phyloP scores from a whole-genome alignment of 306 rosid genomes.

The Begonia peltatifolia region DNA sequence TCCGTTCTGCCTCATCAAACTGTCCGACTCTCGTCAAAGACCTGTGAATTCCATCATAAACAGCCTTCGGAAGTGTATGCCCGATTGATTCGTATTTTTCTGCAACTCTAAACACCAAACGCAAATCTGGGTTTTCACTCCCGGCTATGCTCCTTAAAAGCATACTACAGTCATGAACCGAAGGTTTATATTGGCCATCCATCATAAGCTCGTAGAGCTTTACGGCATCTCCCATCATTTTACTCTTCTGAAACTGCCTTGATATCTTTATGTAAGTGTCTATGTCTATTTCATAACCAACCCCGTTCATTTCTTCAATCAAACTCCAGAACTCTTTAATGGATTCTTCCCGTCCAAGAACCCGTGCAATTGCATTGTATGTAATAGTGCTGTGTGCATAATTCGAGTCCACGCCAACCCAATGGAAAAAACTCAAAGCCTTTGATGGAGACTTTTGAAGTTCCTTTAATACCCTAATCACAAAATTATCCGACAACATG shows the following conservation, averaged over 20 bases:
- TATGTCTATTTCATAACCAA: slow-evolving; percentile 48
- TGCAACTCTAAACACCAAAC: slow-evolving; percentile 46
- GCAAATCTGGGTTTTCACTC: slow-evolving; percentile 34
- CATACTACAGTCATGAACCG: slow-evolving; percentile 31
- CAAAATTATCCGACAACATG: slow-evolving; percentile 39
- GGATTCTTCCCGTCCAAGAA: slow-evolving; percentile 42
- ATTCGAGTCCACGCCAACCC: slow-evolving; percentile 39
- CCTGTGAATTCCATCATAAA: slow-evolving; percentile 79
- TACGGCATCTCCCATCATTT: slow-evolving; percentile 69
- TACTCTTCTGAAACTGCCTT: slow-evolving; percentile 46
- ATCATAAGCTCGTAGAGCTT: slow-evolving; percentile 85
- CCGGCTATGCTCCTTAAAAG: slow-evolving; percentile 37
- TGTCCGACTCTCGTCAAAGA: slow-evolving; percentile 51
- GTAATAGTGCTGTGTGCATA: slow-evolving; percentile 44
- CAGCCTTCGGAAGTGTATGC: slow-evolving; percentile 41
- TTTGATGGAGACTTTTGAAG: slow-evolving; percentile 34
- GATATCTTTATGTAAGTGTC: slow-evolving; percentile 67
- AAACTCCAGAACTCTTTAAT: slow-evolving; percentile 56
- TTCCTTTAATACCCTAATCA: slow-evolving; percentile 49
- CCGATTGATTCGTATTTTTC: slow-evolving; percentile 52
- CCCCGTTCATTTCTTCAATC: slow-evolving; percentile 50
- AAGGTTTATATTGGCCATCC: slow-evolving; percentile 75
- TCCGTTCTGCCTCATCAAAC: slow-evolving; percentile 61
- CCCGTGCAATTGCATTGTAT: slow-evolving; percentile 56
- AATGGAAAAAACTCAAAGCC: slow-evolving; percentile 44